Conservation (phyloP, 306 rosid genomes). For the Potentilla sterilis region DNA sequence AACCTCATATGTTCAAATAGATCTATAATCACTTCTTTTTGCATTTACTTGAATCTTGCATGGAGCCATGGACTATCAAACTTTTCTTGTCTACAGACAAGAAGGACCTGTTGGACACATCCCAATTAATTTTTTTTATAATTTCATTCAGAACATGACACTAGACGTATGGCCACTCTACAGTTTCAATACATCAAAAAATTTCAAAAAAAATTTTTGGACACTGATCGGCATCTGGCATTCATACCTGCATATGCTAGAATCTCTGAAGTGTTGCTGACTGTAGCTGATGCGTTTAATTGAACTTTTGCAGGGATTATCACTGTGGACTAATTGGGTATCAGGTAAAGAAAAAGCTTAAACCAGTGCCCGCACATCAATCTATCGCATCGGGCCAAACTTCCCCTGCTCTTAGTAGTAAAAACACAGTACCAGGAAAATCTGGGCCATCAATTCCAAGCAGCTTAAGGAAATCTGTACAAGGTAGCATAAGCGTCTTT, state of each 20-base stretch:
- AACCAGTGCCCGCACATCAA: conserved; percentile 27
- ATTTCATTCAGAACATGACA: background rate
- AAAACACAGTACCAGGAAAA: conserved; percentile 24
- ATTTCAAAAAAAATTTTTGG: background rate
- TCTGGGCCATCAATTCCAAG: conserved; percentile 24
- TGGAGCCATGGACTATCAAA: background rate
- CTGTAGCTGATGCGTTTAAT: conserved; percentile 14
- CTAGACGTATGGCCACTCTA: background rate
- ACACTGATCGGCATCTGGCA: background rate
- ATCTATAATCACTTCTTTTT: background rate
- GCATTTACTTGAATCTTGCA: background rate
- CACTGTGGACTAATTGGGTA: conserved; percentile 74
- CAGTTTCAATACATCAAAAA: background rate
- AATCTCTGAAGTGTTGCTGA: background rate
- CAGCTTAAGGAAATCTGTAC: conserved; percentile 33
- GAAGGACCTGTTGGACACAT: background rate
- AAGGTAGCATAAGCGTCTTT: conserved; percentile 41
- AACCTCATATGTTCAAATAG: background rate
- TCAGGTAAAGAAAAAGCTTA: conserved; percentile 37
- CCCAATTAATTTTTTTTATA: background rate
- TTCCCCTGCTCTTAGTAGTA: conserved; percentile 22
- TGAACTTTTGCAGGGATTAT: conserved; percentile 57
- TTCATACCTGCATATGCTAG: background rate
- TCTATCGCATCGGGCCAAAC: conserved; percentile 24
- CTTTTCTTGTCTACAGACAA: background rate